These are phyloP conservation scores for Ogataea methylovora DNA, from an alignment of 805 yeast genomes.

Conservation along the genomic window DNA sequence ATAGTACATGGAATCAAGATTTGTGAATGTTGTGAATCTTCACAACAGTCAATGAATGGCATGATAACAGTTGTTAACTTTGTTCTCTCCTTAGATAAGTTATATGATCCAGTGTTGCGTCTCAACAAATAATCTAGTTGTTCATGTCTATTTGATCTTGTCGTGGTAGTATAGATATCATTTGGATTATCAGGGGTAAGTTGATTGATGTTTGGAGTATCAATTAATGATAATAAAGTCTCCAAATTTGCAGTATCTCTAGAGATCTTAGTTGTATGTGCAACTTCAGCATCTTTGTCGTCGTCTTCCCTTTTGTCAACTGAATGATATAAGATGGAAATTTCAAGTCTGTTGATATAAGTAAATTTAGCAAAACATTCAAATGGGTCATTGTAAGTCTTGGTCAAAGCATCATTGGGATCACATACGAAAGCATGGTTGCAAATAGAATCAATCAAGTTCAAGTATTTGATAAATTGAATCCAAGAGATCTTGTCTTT, in stretches of 20 bases:
- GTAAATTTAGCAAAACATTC: constrained; percentile 17
- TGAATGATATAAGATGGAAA: constrained; percentile 8
- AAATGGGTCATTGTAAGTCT: constrained; percentile 21
- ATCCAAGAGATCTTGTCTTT: constrained; percentile 27
- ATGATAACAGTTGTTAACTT: constrained; percentile 27
- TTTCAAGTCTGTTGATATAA: constrained; percentile 19
- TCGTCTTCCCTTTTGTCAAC: background rate
- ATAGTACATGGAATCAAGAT: constrained; percentile 13
- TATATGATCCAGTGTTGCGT: constrained; percentile 28
- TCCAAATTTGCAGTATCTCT: no score
- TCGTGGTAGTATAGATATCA: constrained; percentile 14
- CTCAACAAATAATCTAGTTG: constrained; percentile 19
- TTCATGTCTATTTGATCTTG: constrained; percentile 15
- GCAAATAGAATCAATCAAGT: constrained; percentile 15
- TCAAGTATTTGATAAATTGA: constrained; percentile 22
- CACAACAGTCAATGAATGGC: constrained; percentile 47
- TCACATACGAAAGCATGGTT: constrained; percentile 14
- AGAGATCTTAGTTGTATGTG: no score
- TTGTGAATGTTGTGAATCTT: constrained; percentile 28
- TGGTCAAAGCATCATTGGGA: constrained; percentile 16
- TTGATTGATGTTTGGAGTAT: constrained; percentile 6
- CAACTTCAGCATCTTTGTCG: no score
- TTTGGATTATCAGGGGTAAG: background rate
- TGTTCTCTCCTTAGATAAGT: constrained; percentile 32
- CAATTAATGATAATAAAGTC: no score